phyloP scores from a whole-genome alignment of 352 stramenopile species.

The Phytophthora tentaculata region DNA sequence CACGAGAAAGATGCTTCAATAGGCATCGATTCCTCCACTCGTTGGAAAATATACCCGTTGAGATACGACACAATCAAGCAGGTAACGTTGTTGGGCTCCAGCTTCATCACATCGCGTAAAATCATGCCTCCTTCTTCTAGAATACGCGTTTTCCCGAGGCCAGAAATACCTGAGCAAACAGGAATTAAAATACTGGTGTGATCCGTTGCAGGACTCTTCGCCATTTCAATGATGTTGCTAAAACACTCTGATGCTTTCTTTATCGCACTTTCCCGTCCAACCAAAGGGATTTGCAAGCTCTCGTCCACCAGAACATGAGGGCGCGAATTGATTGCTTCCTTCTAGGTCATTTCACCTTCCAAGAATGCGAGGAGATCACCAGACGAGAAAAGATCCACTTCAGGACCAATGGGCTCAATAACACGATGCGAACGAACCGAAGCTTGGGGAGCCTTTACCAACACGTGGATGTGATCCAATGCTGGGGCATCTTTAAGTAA shows the following conservation, averaged over 20 bases:
- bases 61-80: background rate
- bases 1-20: slow-evolving; percentile 42
- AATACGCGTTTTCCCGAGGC: background rate
- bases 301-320: slow-evolving; percentile 11
- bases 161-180: background rate
- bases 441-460: background rate
- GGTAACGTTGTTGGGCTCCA: slow-evolving; percentile 1
- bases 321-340: slow-evolving; percentile 5
- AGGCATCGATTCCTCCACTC: slow-evolving; percentile 24
- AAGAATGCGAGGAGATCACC: slow-evolving; percentile 28
- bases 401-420: slow-evolving; percentile 13
- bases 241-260: background rate
- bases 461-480: background rate
- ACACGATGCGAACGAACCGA: no score
- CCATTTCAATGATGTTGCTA: background rate
- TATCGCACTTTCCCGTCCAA: slow-evolving; percentile 19
- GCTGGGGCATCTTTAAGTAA: background rate
- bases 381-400: slow-evolving; percentile 29
- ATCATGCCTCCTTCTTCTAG: background rate
- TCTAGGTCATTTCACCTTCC: slow-evolving; percentile 25
- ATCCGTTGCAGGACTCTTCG: background rate
- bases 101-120: slow-evolving; percentile 7
- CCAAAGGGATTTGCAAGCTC: slow-evolving; percentile 23
- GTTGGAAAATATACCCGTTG: background rate
- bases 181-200: background rate